These are phyloP conservation scores for Tillandsia leiboldiana DNA, from an alignment of 176 grass and related monocot genomes.

Conservation along the genomic window DNA sequence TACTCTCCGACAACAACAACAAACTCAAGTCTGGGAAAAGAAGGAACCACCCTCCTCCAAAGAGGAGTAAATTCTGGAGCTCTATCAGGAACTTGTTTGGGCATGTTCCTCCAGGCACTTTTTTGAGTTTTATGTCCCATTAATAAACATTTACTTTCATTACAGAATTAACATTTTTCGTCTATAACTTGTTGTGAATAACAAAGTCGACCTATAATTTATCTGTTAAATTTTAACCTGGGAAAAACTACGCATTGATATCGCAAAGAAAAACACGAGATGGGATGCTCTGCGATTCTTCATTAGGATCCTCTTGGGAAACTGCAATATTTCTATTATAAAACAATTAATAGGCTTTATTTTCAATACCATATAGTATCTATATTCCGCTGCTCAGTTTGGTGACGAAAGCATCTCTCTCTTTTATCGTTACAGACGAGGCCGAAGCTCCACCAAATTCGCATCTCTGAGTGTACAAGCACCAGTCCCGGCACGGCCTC, in stretches of 20 bases:
- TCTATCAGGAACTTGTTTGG: slow-evolving; percentile 64
- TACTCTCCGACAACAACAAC: slow-evolving; percentile 13
- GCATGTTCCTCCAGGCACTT: slow-evolving; percentile 13
- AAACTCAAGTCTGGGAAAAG: slow-evolving; percentile 15
- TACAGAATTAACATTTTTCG: too few species aligned
- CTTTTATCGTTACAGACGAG: slow-evolving; percentile 19
- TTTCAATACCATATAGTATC: background rate
- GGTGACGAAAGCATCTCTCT: background rate
- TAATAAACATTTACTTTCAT: too few species aligned
- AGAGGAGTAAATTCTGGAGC: slow-evolving; percentile 37
- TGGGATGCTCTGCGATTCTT: too few species aligned
- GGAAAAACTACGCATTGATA: too few species aligned
- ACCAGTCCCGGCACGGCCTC: slow-evolving; percentile 7
- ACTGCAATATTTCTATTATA: too few species aligned
- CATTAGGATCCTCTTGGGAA: too few species aligned
- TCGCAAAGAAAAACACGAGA: too few species aligned
- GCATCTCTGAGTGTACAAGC: slow-evolving; percentile 28
- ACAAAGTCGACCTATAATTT: background rate
- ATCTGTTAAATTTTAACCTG: too few species aligned
- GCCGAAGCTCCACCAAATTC: slow-evolving; percentile 12
- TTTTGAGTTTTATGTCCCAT: background rate
- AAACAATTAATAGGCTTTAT: background rate
- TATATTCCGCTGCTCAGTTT: background rate
- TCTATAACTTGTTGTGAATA: background rate
- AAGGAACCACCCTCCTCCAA: slow-evolving; percentile 14